Evolutionary conservation across 345 rosid species (phyloP).

Genomic region (Citrus sinensis): DVS_A1.0 CM039162.1:23443501-23444000

Average conservation of each 20-base stretch:
- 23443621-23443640: neutral
- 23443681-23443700: neutral
- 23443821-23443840: neutral
- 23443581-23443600: constrained; percentile 10
- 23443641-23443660: neutral
- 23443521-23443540: constrained; percentile 83
- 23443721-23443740: neutral
- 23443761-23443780: neutral
- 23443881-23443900: neutral
- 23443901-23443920: neutral
- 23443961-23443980: neutral
- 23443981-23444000: neutral
- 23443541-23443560: constrained; percentile 60
- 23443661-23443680: neutral
- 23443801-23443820: neutral
- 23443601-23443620: neutral
- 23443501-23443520: constrained; percentile 96
- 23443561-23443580: constrained; percentile 47
- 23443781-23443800: neutral
- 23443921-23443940: neutral
- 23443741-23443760: neutral
- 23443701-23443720: neutral
- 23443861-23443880: neutral
- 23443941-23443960: neutral
- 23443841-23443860: neutral